A percentile compares a stretch with the other conserved stretches of the same genome.
These are phyloP conservation scores for Aspergillus indologenus DNA, from an alignment of 495 filamentous ascomycete species.

Conservation along the genomic window DNA sequence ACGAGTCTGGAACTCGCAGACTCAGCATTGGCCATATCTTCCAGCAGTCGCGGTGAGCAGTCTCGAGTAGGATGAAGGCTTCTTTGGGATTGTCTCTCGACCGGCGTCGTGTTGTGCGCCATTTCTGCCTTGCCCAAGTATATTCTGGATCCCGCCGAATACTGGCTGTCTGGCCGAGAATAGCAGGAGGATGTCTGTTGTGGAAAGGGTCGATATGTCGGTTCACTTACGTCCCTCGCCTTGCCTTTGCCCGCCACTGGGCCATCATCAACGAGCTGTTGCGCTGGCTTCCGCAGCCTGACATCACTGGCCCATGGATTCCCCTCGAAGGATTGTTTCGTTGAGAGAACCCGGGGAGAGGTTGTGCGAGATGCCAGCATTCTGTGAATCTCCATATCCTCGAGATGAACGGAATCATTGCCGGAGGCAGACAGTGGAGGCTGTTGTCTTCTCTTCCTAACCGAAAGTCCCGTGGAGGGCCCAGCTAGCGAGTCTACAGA, in stretches of 20 bases:
- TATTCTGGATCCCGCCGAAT: not conserved
- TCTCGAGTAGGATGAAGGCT: not conserved
- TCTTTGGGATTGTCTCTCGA: not conserved
- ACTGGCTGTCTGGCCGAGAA: constrained; percentile 21
- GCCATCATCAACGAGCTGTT: constrained; percentile 14
- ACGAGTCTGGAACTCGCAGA: constrained; percentile 9
- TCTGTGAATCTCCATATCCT: constrained; percentile 34
- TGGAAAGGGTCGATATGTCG: constrained; percentile 10
- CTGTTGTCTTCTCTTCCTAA: constrained; percentile 29
- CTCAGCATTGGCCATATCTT: not conserved
- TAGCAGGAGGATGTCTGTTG: constrained; percentile 29
- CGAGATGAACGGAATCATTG: constrained; percentile 28
- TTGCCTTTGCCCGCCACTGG: constrained; percentile 10
- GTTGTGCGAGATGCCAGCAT: constrained; percentile 27
- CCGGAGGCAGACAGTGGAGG: constrained; percentile 18
- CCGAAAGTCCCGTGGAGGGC: constrained; percentile 19
- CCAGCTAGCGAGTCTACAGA: constrained; percentile 25
- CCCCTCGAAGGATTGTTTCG: constrained; percentile 23
- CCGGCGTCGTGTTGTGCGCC: not conserved
- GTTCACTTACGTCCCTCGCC: constrained; percentile 8
- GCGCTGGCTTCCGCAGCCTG: constrained; percentile 15
- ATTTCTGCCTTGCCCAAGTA: not conserved
- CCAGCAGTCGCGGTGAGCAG: not conserved
- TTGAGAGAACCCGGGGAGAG: constrained; percentile 24
- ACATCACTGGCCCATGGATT: constrained; percentile 17